A percentile compares a stretch with the other conserved stretches of the same genome.
Evolutionary conservation across 2,329 filamentous ascomycete genomes (phyloP).

Genomic region (Pestalotiopsis sp.): DNA sequence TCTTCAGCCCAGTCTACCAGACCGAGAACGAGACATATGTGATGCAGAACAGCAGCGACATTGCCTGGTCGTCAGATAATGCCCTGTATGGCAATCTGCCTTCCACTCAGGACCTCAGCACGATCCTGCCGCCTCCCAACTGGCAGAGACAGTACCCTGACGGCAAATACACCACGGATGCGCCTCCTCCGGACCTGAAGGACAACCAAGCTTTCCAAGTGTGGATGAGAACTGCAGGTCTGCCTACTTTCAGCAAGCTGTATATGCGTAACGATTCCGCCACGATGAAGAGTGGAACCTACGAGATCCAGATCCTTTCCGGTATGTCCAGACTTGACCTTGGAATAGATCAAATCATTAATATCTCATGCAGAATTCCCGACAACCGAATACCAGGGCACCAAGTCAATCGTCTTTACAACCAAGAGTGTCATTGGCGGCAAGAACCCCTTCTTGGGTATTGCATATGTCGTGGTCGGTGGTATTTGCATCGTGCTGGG

Average conservation of each 20-base stretch:
- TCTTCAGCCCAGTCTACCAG: constrained; percentile 64
- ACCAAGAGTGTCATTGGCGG: constrained; percentile 93
- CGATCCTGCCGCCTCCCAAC: constrained; percentile 83
- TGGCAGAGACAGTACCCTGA: constrained; percentile 74
- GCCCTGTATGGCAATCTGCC: constrained; percentile 67
- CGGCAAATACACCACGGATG: constrained; percentile 66
- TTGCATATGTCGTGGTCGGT: constrained; percentile 92
- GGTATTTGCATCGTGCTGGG: constrained; percentile 91
- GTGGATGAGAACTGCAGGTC: constrained; percentile 96
- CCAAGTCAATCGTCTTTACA: constrained; percentile 86
- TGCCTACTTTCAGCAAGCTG: constrained; percentile 94
- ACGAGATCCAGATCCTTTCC: constrained; percentile 75
- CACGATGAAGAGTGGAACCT: constrained; percentile 69
- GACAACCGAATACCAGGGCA: constrained; percentile 77
- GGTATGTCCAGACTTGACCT: constrained; percentile 57
- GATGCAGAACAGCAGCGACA: constrained; percentile 71
- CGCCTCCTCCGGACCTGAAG: constrained; percentile 71
- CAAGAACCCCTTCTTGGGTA: constrained; percentile 92
- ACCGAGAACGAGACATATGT: constrained; percentile 63
- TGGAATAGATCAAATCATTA: neutral
- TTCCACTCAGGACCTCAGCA: constrained; percentile 52
- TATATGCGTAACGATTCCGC: constrained; percentile 78
- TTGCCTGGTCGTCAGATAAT: constrained; percentile 85
- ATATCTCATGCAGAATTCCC: constrained; percentile 67
- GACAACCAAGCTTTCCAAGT: constrained; percentile 88